Evolutionary conservation across 164 flowering plant species (phyloP).

Genomic region (Amborella trichopoda): DNA sequence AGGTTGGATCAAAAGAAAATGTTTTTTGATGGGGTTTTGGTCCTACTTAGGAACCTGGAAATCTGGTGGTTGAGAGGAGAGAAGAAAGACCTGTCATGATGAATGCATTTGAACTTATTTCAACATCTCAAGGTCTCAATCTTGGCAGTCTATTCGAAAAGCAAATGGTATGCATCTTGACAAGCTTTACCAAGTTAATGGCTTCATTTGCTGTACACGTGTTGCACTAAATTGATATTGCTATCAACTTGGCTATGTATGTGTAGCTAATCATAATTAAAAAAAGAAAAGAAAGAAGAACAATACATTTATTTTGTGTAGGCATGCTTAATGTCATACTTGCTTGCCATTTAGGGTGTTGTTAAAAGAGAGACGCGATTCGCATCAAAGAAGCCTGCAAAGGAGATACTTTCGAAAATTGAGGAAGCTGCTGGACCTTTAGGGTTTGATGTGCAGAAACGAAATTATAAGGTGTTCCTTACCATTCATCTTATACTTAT

Average conservation of each 20-base stretch:
- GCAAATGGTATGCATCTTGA: conserved; percentile 69
- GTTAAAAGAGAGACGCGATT: conserved; percentile 91
- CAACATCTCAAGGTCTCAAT: conserved; percentile 94
- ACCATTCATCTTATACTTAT: background rate
- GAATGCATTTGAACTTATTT: conserved; percentile 97
- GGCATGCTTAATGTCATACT: too few species aligned
- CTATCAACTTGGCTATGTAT: too few species aligned
- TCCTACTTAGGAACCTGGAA: conserved; percentile 35
- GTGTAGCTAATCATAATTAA: too few species aligned
- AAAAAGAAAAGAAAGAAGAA: too few species aligned
- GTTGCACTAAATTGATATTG: too few species aligned
- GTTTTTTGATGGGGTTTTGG: conserved; percentile 3
- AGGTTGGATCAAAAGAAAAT: too few species aligned
- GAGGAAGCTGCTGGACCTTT: conserved; percentile 81
- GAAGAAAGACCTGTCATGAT: conserved; percentile 67
- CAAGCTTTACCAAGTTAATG: too few species aligned
- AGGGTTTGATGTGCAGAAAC: conserved; percentile 96
- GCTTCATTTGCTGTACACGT: too few species aligned
- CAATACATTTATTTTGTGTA: too few species aligned
- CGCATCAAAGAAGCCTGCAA: conserved; percentile 75
- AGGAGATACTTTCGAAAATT: conserved; percentile 78
- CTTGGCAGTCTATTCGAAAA: conserved; percentile 76
- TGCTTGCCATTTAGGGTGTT: too few species aligned
- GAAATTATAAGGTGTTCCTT: conserved; percentile 60
- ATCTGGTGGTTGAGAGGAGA: conserved; percentile 82